Evolutionary conservation across 2,329 filamentous ascomycete species (phyloP), one percentile per base, ranked within the genome.

Genomic region (Curvularia sp.): DNA sequence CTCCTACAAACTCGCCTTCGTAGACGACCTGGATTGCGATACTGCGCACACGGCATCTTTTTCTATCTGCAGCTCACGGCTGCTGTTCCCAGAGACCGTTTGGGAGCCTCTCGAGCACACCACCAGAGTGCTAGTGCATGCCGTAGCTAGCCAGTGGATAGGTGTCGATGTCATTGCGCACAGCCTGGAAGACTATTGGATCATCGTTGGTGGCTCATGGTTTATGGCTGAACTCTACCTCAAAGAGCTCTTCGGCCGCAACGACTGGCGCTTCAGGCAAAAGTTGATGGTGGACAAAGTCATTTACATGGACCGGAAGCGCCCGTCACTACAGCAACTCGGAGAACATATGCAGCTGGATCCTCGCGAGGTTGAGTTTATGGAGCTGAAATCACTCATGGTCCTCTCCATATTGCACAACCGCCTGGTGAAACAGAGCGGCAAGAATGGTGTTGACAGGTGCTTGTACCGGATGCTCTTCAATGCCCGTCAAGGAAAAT

Each of bases 191-290:
- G 95, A 99, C 75, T 87, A 88, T 53, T 99, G 95, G 95, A 88
- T 96, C 20, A 89, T 94, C 12, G 85, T 95, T 53, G 96, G 94
- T 13, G 89, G 96, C 47, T 91, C 94, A 0, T 93, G 94, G 81
- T 99, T 92, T 80, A 96, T 99, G 85, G 93, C 94, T 1, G 94
- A 97, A 68, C 85, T 92, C 4, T 97, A 96, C 77, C 91, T 98
- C 85, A 92, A 89, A 75, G 89, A 88, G 65, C 83, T 99, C 2
- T 96, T 92, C 71, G 95, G 95, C 7, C 96, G 96, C 73, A 99
- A 99, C 73, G 92, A 97, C 69, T 95, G 97, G 74, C 86, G 93
- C 10, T 98, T 93, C 74, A 88, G 92, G 38, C 90, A 97, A 77
- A 98, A 98, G 78, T 83, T 86, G 38, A 86, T 92, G 77, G 88